Evolutionary conservation across 208 protist genomes (phyloP), one percentile per base, ranked within the genome.

Genomic region (Naegleria fowleri): DNA sequence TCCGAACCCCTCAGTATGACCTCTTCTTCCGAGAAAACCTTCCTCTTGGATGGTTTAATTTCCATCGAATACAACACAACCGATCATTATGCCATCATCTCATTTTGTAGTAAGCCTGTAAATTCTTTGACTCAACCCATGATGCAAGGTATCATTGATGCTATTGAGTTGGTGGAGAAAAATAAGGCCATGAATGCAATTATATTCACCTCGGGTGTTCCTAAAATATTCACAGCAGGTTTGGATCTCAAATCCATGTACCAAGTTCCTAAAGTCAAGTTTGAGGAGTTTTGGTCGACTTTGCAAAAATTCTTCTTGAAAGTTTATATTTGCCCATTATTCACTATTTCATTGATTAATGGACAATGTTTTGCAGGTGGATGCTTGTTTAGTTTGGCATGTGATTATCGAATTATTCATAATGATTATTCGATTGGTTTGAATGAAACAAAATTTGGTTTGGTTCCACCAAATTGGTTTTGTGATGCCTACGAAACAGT

Each of bases 291-390:
- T 79, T 79, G 67, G 67, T 79, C 25, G 7, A 79, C 13, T 36
- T 79, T 79, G n/a, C 67, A 79, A 79, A 33, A 79, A 36, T 79
- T 79, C 16, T 79, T 79, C n/a, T 33, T 79, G 6, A 36, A 79
- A 33, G n/a, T 79, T 25, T 79, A 79, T 79, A 13, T 7, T 79
- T 79, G 67, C n/a, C 19, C 16, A 79, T 36, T 36, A 36, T 79
- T 79, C 29, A 79, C 67, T 15, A 36, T 25, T 79, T 19, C 67
- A 36, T 25, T 79, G n/a, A 79, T 79, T 79, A 79, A 79, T 79
- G 67, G 67, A 36, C 67, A 79, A 79, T 79, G 67, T 79, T 79
- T 79, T 36, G 67, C 67, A 36, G 67, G 67, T 79, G 67, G 67
- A 36, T 79, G 67, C 29, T 79, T 79, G 29, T 79, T 79, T 79